Evolutionary conservation across 441 rosid genomes (phyloP), one percentile per base, ranked within the genome.

Genomic region (Theobroma grandiflorum): DNA sequence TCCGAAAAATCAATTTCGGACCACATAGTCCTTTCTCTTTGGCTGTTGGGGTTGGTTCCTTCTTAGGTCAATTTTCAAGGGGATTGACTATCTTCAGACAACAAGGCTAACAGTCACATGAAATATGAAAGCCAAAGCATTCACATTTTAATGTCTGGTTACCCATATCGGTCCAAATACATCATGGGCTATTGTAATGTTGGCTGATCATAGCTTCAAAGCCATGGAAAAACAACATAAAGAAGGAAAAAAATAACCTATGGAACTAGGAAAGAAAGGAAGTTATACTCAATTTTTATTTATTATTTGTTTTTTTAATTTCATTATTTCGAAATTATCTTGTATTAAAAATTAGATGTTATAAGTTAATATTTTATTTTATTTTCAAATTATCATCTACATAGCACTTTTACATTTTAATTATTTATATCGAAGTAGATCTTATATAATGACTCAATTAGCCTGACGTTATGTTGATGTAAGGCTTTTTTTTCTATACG

Each of bases 101-200:
- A 35, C 31, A 50, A 50, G n/a, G 47, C 38, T 50, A 64, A 57
- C 53, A 26, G 50, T 65, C 75, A 77, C 83, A 82, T 77, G 83
- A 53, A 26, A 31, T 63, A 53, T 33, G 38, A 35, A 26, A 79
- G 38, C 76, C 37, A 11, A 33, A 37, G 49, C 63, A 55, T 40
- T 58, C 55, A 77, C 61, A 57, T 72, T 55, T 73, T 31, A 75
- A 22, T 74, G 84, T 58, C 62, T 55, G 74, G 43, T 53, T 63
- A 26, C 40, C 68, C 61, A 20, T 35, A 53, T 64, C 52, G 22
- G 12, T 80, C 63, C 79, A 68, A 76, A 69, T 50, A 22, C 71
- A 77, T 66, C 40, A 45, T 69, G 68, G 76, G 43, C 26, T 11
- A 50, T 47, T 31, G 59, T 49, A 71, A 45, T 22, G 40, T 1